phyloP scores from a whole-genome alignment of 1,284 basidiomycete species.

The Pascua guehoae region DNA sequence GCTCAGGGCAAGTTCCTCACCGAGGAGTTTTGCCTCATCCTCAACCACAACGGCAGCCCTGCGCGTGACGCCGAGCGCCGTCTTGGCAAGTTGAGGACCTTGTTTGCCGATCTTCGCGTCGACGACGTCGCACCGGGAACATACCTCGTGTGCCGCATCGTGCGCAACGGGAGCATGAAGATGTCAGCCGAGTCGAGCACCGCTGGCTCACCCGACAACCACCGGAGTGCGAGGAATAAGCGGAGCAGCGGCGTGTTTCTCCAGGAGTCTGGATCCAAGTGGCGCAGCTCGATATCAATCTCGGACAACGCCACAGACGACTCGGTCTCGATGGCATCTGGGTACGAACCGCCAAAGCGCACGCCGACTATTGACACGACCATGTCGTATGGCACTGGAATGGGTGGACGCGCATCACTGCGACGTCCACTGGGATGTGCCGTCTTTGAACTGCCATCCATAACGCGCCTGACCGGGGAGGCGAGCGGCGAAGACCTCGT shows the following conservation, averaged over 20 bases:
- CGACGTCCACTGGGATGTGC: slow-evolving; percentile 92
- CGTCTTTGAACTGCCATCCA: slow-evolving; percentile 76
- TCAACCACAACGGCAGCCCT: slow-evolving; percentile 87
- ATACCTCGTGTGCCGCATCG: slow-evolving; percentile 83
- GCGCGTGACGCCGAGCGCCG: slow-evolving; percentile 61
- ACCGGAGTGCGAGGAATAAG: slow-evolving; percentile 4
- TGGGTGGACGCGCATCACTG: slow-evolving; percentile 49
- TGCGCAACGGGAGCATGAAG: slow-evolving; percentile 82
- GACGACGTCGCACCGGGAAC: slow-evolving; percentile 80
- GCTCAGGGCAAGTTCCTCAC: slow-evolving; percentile 78
- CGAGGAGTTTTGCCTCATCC: slow-evolving; percentile 84
- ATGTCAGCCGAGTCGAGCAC: slow-evolving; percentile 59
- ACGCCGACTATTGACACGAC: slow-evolving; percentile 30
- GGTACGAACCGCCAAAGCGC: slow-evolving; percentile 30
- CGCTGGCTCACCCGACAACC: slow-evolving; percentile 40
- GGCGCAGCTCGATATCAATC: slow-evolving; percentile 24
- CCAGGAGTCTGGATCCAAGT: slow-evolving; percentile 6
- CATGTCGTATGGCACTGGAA: slow-evolving; percentile 9
- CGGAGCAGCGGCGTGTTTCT: slow-evolving; percentile 12
- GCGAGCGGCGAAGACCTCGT: slow-evolving; percentile 63
- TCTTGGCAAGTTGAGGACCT: slow-evolving; percentile 63
- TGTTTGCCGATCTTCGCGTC: slow-evolving; percentile 83
- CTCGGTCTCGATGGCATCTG: slow-evolving; percentile 42
- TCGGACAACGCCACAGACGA: slow-evolving; percentile 39
- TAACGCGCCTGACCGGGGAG: slow-evolving; percentile 54